Evolutionary conservation across 2,329 filamentous ascomycete genomes (phyloP).

Genomic region (Neonectria neomacrospora): DNA sequence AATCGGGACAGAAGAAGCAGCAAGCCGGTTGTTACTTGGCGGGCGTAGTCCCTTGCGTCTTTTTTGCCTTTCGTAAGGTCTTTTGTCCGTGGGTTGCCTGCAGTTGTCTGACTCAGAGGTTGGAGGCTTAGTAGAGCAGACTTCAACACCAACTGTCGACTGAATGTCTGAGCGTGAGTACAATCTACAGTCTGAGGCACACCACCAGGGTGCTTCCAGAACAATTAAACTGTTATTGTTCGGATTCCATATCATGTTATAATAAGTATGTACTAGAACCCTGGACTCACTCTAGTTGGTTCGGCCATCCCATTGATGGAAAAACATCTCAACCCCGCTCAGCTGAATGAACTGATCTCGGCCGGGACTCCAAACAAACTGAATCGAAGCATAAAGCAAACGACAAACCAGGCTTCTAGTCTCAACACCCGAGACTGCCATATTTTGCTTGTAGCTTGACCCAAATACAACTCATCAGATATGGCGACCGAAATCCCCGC

Average conservation of each 20-base stretch:
- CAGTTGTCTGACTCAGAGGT: neutral
- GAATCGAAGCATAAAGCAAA: neutral
- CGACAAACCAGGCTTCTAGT: neutral
- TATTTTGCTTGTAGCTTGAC: neutral
- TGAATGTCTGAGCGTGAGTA: neutral
- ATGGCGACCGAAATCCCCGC: conserved; percentile 20
- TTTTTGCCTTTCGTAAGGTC: neutral
- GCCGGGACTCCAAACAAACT: neutral
- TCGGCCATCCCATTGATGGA: conserved; percentile 2
- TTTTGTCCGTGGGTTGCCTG: neutral
- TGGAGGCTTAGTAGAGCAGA: too few relatives aligned
- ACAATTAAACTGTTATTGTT: too few relatives aligned
- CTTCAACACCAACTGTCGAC: too few relatives aligned
- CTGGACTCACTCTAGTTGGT: neutral
- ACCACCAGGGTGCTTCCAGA: too few relatives aligned
- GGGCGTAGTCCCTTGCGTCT: neutral
- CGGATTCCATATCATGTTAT: neutral
- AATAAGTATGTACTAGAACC: neutral
- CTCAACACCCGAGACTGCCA: neutral
- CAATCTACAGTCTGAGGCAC: neutral
- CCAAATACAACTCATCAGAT: neutral
- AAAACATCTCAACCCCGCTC: conserved; percentile 1
- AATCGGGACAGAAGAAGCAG: neutral
- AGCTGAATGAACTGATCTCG: conserved; percentile 2
- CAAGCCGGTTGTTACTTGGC: neutral